Evolutionary conservation across 768 basidiomycete species (phyloP).

Genomic region (Chalciporus piperatus): DNA sequence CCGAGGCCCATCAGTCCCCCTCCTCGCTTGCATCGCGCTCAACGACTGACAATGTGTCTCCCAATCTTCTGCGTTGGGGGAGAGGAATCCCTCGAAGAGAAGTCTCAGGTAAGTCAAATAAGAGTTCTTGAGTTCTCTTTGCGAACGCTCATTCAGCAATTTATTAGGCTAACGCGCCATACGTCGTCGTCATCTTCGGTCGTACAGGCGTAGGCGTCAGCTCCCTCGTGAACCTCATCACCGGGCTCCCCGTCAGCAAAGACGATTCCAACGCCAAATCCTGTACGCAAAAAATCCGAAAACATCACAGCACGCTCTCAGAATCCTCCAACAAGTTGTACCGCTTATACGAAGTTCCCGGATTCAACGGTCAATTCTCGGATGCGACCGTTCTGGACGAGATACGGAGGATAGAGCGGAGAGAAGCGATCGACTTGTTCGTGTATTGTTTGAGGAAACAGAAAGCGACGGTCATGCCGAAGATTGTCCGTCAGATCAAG

Average conservation of each 20-base stretch:
- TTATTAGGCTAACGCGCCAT: slow-evolving; percentile 5
- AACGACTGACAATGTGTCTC: not conserved
- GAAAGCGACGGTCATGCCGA: slow-evolving; percentile 14
- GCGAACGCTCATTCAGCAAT: not conserved
- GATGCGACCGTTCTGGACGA: slow-evolving; percentile 13
- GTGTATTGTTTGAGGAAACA: slow-evolving; percentile 24
- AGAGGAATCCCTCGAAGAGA: not conserved
- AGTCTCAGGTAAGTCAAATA: not conserved
- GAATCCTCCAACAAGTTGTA: slow-evolving; percentile 1
- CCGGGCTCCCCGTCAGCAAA: slow-evolving; percentile 15
- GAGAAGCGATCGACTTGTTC: slow-evolving; percentile 20
- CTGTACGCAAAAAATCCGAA: not conserved
- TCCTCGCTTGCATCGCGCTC: not conserved
- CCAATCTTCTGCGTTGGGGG: not conserved
- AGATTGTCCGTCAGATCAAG: slow-evolving; percentile 6
- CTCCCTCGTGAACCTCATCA: slow-evolving; percentile 28
- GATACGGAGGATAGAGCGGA: slow-evolving; percentile 14
- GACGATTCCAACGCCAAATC: slow-evolving; percentile 11
- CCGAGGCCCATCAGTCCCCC: not conserved
- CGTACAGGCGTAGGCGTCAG: slow-evolving; percentile 28
- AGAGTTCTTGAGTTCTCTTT: not conserved
- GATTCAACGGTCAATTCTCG: slow-evolving; percentile 10
- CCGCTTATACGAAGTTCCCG: slow-evolving; percentile 23
- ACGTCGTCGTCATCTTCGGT: slow-evolving; percentile 29
- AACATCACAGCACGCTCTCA: not conserved